A percentile compares a stretch with the other conserved stretches of the same genome.
Conservation (phyloP, 139 green algal genomes). For the Chlamydomonas eustigma region DNA sequence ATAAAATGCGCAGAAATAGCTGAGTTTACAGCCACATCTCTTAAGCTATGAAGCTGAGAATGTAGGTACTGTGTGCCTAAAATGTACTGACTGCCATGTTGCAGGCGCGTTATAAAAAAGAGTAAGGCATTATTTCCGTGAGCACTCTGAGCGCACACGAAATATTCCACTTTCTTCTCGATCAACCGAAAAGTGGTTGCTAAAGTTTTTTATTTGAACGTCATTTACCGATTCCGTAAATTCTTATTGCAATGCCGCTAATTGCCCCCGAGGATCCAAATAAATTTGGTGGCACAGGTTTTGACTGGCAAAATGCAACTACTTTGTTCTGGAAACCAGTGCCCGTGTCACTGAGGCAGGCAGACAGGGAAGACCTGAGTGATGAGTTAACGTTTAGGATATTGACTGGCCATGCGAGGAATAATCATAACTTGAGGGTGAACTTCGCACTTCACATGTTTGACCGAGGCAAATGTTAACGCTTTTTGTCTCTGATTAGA, state of each 20-base stretch:
- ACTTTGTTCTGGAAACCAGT: conserved; percentile 73
- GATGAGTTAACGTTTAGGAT: conserved; percentile 65
- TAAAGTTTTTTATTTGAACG: too few relatives aligned
- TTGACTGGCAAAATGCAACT: conserved; percentile 54
- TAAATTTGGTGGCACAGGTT: conserved; percentile 25
- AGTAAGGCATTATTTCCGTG: too few relatives aligned
- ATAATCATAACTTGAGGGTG: conserved; percentile 63
- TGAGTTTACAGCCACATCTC: too few relatives aligned
- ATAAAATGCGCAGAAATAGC: too few relatives aligned
- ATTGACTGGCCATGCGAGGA: conserved; percentile 50
- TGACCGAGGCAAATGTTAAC: not conserved
- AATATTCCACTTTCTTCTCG: too few relatives aligned
- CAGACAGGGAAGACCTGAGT: conserved; percentile 57
- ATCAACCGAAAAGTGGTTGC: too few relatives aligned
- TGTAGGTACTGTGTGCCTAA: too few relatives aligned
- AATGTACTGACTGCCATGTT: too few relatives aligned
- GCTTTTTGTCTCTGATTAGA: conserved; percentile 23
- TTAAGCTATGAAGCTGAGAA: too few relatives aligned
- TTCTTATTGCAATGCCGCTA: conserved; percentile 40
- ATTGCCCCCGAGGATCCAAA: conserved; percentile 24
- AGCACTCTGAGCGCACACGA: too few relatives aligned
- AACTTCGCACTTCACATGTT: not conserved
- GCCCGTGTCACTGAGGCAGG: conserved; percentile 51
- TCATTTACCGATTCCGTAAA: too few relatives aligned
- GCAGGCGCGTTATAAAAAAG: too few relatives aligned